Evolutionary conservation across 495 filamentous ascomycete species (phyloP).

Genomic region (Talaromyces liani): DNA sequence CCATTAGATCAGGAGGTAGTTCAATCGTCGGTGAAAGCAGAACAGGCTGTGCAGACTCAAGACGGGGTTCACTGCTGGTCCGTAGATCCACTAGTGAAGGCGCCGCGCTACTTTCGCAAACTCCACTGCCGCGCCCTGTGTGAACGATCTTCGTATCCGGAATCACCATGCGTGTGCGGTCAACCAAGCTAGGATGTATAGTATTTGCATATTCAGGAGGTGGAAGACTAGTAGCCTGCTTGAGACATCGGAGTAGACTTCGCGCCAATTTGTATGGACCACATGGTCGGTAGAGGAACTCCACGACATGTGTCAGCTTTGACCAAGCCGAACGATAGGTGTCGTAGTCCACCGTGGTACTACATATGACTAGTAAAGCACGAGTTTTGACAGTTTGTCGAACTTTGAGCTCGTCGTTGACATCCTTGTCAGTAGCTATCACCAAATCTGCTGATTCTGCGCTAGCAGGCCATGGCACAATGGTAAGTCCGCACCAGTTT

Average conservation of each 20-base stretch:
- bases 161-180: not conserved
- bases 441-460: slow-evolving; percentile 28
- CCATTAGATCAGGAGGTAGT: not conserved
- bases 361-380: slow-evolving; percentile 31
- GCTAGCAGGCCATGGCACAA: slow-evolving; percentile 28
- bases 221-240: slow-evolving; percentile 12
- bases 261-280: slow-evolving; percentile 62
- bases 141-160: not conserved
- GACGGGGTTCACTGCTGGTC: not conserved
- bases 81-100: not conserved
- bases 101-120: not conserved
- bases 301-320: slow-evolving; percentile 25
- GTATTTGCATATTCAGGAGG: slow-evolving; percentile 9
- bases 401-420: slow-evolving; percentile 16
- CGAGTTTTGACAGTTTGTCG: slow-evolving; percentile 12
- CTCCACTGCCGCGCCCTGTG: not conserved
- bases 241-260: slow-evolving; percentile 32
- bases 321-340: slow-evolving; percentile 22
- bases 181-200: not conserved
- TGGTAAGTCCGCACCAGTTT: slow-evolving; percentile 38
- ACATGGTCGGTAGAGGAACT: slow-evolving; percentile 45
- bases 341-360: slow-evolving; percentile 26
- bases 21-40: not conserved
- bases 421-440: slow-evolving; percentile 31
- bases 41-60: not conserved